Evolutionary conservation across 1,284 basidiomycete species (phyloP), one percentile per base, ranked within the genome.

Genomic region (Microbotryum silenes-acaulis): DNA sequence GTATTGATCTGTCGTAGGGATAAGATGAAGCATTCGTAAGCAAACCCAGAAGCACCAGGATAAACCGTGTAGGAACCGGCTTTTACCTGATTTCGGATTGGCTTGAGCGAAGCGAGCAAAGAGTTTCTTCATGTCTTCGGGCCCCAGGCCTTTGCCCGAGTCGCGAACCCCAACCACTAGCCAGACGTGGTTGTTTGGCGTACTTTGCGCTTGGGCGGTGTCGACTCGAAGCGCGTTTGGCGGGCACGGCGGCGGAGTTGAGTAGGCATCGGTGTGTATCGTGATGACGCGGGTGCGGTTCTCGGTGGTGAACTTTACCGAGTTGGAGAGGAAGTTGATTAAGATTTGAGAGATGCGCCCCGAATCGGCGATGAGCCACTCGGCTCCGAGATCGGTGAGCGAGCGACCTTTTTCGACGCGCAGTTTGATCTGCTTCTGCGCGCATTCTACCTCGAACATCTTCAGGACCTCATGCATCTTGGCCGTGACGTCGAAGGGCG

Each of bases 311-410:
- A 56, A 66, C 37, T 63, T 68, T 50, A 61, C 51, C 14, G 63
- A 63, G 46, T 70, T 71, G 21, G 64, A 57, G 46, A 71, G 56
- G 18, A 71, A 63, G 53, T 71, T 71, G 56, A 70, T 61, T 9
- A 72, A 55, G 49, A 67, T 62, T 27, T 72, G 71, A 10, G 63
- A 61, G 6, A 72, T 55, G 1, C 71, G 64, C 3, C 64, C 61
- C 2, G 69, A 63, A 55, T 72, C 71, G 27, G 65, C 69, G 5
- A 48, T 27, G 27, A 64, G 51, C 64, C 58, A 59, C 10, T 50
- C 8, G 37, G 64, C 58, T 10, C 56, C 48, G 21, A 66, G 61
- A 0, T 45, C 18, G 9, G 53, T n/a, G 53, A 71, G 33, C 8
- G 64, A 66, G 4, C 37, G 37, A 42, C 51, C 51, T 23, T 33